Base-by-base conservation (phyloP, 2,329 filamentous ascomycete species). In the Verticillium klebahnii region DNA sequence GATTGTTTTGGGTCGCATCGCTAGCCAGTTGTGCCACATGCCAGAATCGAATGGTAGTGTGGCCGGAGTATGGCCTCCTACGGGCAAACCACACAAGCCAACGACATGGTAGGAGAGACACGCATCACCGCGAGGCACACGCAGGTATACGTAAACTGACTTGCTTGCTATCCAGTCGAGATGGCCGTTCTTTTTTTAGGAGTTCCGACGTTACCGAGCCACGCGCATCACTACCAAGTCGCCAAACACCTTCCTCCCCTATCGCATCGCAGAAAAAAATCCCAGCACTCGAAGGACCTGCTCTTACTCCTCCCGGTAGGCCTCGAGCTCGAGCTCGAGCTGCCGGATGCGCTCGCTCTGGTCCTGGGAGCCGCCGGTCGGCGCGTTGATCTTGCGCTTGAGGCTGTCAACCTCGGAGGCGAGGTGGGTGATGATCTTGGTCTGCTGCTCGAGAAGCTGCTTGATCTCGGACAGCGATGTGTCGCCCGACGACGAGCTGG, bases 391-490 rank as follows among this genome's bases (percentile, higher is more conserved):
- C 74, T 87, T 90, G 75, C 86, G 86, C 84, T 96, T 96, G 68
- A 97, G 81, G 17, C 85, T 83, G 71, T 95, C 92, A 15, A 96
- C 88, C 74, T 96, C 91, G 34, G 80, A 76, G 2, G 90, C 85
- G 57, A 96, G 78, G 32, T 82, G 80, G 64, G 81, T 86, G 71
- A 97, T 91, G 66, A 92, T 86, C 78, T 85, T 86, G 61, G 85
- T 91, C 77, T 97, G 93, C 66, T 85, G 83, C 73, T 91, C 86
- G 37, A 97, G 81, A 68, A 95, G 78, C 61, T 84, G 79, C 77
- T 91, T 94, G 77, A 96, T 95, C 69, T 93, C 85, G 40, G 85
- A 80, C 54, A 97, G 83, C 6, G 89, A 87, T 34, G 85, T 80
- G 69, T 89, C 86, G 14, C 92, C 80, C 8, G 72, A 68, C 32